A percentile compares a stretch with the other conserved stretches of the same genome.
Conservation (phyloP, 805 yeast genomes). For the Candida sakaeoensis region DNA sequence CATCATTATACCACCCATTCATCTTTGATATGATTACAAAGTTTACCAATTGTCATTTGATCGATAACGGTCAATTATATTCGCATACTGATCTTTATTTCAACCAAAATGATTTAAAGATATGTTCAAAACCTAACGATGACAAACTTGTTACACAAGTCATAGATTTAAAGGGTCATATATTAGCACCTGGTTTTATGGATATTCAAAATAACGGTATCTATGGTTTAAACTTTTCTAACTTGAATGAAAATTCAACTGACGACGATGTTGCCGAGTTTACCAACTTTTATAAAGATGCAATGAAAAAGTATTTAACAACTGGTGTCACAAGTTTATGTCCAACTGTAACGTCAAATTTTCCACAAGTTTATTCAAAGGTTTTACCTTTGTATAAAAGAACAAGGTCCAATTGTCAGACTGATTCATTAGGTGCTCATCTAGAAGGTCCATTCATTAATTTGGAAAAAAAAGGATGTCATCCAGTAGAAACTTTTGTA, state of each 20-base stretch:
- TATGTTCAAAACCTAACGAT: slow-evolving; percentile 26
- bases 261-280: slow-evolving; percentile 29
- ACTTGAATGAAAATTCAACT: slow-evolving; percentile 26
- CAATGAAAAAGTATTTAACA: slow-evolving; percentile 42
- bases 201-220: slow-evolving; percentile 59
- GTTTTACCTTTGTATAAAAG: slow-evolving; percentile 43
- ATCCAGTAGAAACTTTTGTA: slow-evolving; percentile 43
- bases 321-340: slow-evolving; percentile 56
- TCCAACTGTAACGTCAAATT: slow-evolving; percentile 54
- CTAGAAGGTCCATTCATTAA: slow-evolving; percentile 58
- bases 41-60: slow-evolving; percentile 41
- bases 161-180: slow-evolving; percentile 45
- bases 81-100: slow-evolving; percentile 40
- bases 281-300: slow-evolving; percentile 35
- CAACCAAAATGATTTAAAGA: slow-evolving; percentile 39
- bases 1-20: background rate
- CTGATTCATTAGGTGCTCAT: slow-evolving; percentile 56
- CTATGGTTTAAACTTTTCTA: slow-evolving; percentile 52
- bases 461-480: slow-evolving; percentile 47
- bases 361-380: slow-evolving; percentile 45
- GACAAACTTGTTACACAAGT: slow-evolving; percentile 14
- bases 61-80: slow-evolving; percentile 37
- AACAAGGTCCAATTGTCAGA: slow-evolving; percentile 25
- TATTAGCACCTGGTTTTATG: slow-evolving; percentile 52
- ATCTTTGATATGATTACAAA: slow-evolving; percentile 16